Percentiles rank a stretch among this genome's conserved stretches.
Evolutionary conservation across 2,329 filamentous ascomycete genomes (phyloP).

Genomic region (Colletotrichum chlorophyti): DNA sequence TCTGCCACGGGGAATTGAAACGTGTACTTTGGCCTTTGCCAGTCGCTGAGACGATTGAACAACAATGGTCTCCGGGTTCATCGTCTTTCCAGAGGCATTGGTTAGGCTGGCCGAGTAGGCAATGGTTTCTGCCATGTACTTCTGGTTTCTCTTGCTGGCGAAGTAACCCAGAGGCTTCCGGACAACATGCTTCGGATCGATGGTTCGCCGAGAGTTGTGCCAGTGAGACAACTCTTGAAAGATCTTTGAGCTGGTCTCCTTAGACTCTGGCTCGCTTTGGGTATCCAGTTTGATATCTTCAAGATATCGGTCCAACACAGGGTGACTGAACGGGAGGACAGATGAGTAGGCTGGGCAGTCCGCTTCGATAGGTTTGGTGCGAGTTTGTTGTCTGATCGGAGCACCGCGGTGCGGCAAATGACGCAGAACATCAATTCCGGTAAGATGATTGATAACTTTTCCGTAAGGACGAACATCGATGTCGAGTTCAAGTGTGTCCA

Average conservation of each 20-base stretch:
- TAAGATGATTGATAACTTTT: neutral
- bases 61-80: conserved; percentile 71
- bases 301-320: conserved; percentile 53
- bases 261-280: conserved; percentile 2
- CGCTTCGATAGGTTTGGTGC: too few relatives aligned
- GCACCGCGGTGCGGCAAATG: neutral
- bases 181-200: conserved; percentile 46
- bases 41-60: conserved; percentile 38
- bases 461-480: neutral
- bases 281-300: conserved; percentile 46
- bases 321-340: conserved; percentile 55
- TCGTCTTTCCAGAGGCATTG: conserved; percentile 65
- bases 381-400: neutral
- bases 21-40: conserved; percentile 16
- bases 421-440: neutral
- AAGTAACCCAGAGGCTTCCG: conserved; percentile 35
- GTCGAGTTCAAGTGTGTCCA: neutral
- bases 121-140: conserved; percentile 71
- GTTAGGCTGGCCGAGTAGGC: conserved; percentile 75
- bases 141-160: conserved; percentile 61
- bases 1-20: neutral
- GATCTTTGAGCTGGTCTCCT: conserved; percentile 35
- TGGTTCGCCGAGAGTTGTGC: conserved; percentile 64
- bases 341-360: conserved; percentile 19
- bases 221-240: conserved; percentile 63